A percentile compares a stretch with the other conserved stretches of the same genome.
phyloP scores from a whole-genome alignment of 2,329 filamentous ascomycete genomes.

The Parastagonospora nodorum region DNA sequence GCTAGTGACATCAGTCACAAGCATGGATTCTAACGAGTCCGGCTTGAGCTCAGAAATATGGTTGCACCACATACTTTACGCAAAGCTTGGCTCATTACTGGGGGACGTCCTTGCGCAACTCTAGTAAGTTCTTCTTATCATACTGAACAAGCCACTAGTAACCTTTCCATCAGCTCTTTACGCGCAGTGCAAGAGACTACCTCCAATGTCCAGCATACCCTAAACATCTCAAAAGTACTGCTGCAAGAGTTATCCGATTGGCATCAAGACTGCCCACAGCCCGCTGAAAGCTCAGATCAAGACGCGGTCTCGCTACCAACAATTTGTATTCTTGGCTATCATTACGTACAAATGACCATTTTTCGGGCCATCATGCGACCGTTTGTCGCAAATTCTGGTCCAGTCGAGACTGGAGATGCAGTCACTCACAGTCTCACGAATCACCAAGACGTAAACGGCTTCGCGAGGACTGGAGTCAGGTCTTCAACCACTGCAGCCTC shows the following conservation, averaged over 20 bases:
- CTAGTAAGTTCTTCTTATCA: conserved; percentile 2
- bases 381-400: neutral
- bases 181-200: conserved; percentile 4
- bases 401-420: neutral
- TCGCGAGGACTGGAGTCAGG: conserved; percentile 6
- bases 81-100: conserved; percentile 1
- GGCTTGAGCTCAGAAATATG: conserved; percentile 1
- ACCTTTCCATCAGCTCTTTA: neutral
- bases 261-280: neutral
- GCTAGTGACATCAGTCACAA: conserved; percentile 9
- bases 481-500: conserved; percentile 6
- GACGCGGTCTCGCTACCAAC: neutral
- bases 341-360: conserved; percentile 14
- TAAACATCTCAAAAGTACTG: neutral
- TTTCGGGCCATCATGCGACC: conserved; percentile 12
- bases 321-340: conserved; percentile 6
- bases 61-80: neutral
- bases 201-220: neutral
- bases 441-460: neutral
- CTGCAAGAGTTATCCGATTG: conserved; percentile 1
- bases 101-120: conserved; percentile 4
- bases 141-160: neutral
- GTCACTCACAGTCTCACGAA: neutral
- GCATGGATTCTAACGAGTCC: conserved; percentile 1
- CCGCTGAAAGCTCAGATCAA: neutral